Percentiles rank a stretch among this genome's conserved stretches.
These are phyloP conservation scores for Heliocybe sulcata DNA, from an alignment of 1,284 basidiomycete genomes.

Conservation along the genomic window DNA sequence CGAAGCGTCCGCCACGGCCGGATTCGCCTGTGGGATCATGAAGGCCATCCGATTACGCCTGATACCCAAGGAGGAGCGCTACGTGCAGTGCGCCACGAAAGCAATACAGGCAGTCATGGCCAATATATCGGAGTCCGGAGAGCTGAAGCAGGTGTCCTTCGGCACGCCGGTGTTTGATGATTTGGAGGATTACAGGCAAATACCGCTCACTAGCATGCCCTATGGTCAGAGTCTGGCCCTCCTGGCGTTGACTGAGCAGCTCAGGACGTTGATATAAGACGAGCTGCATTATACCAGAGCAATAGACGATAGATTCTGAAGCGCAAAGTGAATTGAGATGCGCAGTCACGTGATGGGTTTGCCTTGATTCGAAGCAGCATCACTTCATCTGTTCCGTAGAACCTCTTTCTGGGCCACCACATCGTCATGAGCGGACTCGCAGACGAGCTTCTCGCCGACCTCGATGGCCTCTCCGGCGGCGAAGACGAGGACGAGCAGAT, in stretches of 20 bases:
- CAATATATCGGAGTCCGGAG: conserved; percentile 45
- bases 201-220: conserved; percentile 56
- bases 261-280: conserved; percentile 32
- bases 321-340: background rate
- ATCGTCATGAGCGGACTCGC: conserved; percentile 65
- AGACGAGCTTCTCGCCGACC: conserved; percentile 84
- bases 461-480: conserved; percentile 69
- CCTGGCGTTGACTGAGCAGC: conserved; percentile 37
- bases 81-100: conserved; percentile 34
- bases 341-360: background rate
- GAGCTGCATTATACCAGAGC: background rate
- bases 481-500: conserved; percentile 37
- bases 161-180: conserved; percentile 53
- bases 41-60: conserved; percentile 44
- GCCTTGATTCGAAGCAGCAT: no score
- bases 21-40: conserved; percentile 55
- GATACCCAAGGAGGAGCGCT: conserved; percentile 36
- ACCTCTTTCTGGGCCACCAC: background rate
- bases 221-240: conserved; percentile 57
- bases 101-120: conserved; percentile 47
- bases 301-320: background rate
- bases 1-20: conserved; percentile 53
- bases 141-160: conserved; percentile 49
- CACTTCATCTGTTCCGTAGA: background rate
- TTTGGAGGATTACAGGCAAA: conserved; percentile 47